Evolutionary conservation across 73 alveolate genomes (phyloP).

Genomic region (Loxodes magnus): DNA sequence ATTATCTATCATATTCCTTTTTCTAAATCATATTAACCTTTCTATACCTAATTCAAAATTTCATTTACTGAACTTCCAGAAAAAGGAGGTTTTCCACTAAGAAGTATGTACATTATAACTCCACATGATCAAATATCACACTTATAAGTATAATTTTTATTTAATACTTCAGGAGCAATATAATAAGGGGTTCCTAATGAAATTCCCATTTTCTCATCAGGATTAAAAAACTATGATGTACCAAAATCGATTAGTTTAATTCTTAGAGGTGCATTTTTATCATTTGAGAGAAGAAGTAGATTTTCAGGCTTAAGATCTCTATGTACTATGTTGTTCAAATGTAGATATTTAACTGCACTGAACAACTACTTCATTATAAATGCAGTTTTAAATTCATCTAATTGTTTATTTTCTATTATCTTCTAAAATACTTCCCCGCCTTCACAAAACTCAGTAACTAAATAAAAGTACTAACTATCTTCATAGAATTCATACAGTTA

Average conservation of each 20-base stretch:
- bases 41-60: conserved; percentile 29
- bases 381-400: conserved; percentile 62
- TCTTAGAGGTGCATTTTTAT: conserved; percentile 21
- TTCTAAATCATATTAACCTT: conserved; percentile 17
- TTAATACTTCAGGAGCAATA: conserved; percentile 62
- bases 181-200: conserved; percentile 75
- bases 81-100: conserved; percentile 86
- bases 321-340: conserved; percentile 60
- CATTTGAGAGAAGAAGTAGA: conserved; percentile 34
- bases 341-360: conserved; percentile 69
- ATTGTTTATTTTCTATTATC: conserved; percentile 50
- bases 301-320: conserved; percentile 58
- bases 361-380: conserved; percentile 56
- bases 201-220: conserved; percentile 41
- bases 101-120: conserved; percentile 62
- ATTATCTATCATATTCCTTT: conserved; percentile 17
- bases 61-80: conserved; percentile 61
- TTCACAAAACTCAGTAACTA: conserved; percentile 54
- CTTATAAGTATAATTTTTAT: conserved; percentile 38
- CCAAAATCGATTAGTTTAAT: conserved; percentile 82
- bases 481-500: conserved; percentile 30
- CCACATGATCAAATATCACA: conserved; percentile 88
- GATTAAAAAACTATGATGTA: conserved; percentile 31
- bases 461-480: conserved; percentile 24
- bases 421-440: conserved; percentile 81